Conservation (phyloP, 2,329 filamentous ascomycete genomes). For the Tolypocladium nubicola region DNA sequence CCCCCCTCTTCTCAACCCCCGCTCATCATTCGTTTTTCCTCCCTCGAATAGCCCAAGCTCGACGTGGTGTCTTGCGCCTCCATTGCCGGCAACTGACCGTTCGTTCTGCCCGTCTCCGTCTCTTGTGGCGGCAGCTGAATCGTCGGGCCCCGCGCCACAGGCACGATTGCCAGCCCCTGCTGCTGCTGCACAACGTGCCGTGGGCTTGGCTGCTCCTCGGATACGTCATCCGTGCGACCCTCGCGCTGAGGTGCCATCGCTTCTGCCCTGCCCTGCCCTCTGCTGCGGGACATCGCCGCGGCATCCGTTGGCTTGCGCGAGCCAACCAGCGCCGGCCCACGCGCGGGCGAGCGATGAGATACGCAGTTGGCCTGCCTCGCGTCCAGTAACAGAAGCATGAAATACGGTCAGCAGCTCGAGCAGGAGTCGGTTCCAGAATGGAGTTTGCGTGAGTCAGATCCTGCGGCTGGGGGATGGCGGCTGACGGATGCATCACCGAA, state of each 20-base stretch:
- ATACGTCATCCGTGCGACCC: not conserved
- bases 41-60: not conserved
- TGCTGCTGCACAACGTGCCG: not conserved
- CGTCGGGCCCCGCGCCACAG: not conserved
- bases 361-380: not conserved
- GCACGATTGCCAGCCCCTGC: not conserved
- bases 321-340: not conserved
- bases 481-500: not conserved
- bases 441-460: constrained; percentile 53
- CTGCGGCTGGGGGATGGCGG: not conserved
- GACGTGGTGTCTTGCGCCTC: not conserved
- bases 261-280: not conserved
- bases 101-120: not conserved
- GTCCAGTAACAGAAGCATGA: constrained; percentile 18
- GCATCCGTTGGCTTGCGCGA: not conserved
- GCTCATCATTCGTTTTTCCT: not conserved
- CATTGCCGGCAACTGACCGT: not conserved
- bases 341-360: not conserved
- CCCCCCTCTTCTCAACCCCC: too few relatives aligned
- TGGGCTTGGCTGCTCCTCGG: not conserved
- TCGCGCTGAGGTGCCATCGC: not conserved
- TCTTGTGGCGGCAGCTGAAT: not conserved
- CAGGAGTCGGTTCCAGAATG: constrained; percentile 72
- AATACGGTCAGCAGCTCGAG: constrained; percentile 47
- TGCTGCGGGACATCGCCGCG: not conserved